phyloP scores from a whole-genome alignment of 495 filamentous ascomycete species.

The Tuber calosporum region DNA sequence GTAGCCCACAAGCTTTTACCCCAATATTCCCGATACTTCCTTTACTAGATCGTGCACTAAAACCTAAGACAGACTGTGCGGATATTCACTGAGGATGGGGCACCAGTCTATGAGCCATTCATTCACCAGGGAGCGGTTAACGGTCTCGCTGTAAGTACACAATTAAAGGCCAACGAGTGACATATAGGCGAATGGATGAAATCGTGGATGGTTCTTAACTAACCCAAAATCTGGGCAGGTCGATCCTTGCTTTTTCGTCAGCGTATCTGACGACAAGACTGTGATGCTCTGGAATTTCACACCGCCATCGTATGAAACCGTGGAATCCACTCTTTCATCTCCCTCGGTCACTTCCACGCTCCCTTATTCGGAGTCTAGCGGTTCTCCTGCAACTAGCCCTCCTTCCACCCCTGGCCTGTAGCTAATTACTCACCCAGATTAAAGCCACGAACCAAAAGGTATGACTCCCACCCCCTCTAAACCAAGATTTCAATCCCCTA shows the following conservation, averaged over 20 bases:
- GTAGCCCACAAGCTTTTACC: not conserved
- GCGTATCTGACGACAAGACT: constrained; percentile 33
- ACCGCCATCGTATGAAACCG: constrained; percentile 13
- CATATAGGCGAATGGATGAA: constrained; percentile 4
- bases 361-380: constrained; percentile 7
- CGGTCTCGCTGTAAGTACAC: constrained; percentile 25
- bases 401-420: constrained; percentile 20
- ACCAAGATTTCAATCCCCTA: not conserved
- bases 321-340: not conserved
- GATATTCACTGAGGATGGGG: constrained; percentile 27
- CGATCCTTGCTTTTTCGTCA: constrained; percentile 32
- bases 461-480: not conserved
- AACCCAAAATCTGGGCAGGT: constrained; percentile 25
- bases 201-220: constrained; percentile 7
- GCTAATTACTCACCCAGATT: not conserved
- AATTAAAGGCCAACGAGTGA: not conserved
- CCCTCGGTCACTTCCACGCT: constrained; percentile 12
- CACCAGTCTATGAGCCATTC: constrained; percentile 20
- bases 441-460: not conserved
- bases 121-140: constrained; percentile 29
- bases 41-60: constrained; percentile 5
- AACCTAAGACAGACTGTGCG: constrained; percentile 21
- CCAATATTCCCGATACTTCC: not conserved
- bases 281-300: constrained; percentile 36
- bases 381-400: constrained; percentile 22